phyloP scores from a whole-genome alignment of 2,329 filamentous ascomycete species.

The Aulographum hederae region DNA sequence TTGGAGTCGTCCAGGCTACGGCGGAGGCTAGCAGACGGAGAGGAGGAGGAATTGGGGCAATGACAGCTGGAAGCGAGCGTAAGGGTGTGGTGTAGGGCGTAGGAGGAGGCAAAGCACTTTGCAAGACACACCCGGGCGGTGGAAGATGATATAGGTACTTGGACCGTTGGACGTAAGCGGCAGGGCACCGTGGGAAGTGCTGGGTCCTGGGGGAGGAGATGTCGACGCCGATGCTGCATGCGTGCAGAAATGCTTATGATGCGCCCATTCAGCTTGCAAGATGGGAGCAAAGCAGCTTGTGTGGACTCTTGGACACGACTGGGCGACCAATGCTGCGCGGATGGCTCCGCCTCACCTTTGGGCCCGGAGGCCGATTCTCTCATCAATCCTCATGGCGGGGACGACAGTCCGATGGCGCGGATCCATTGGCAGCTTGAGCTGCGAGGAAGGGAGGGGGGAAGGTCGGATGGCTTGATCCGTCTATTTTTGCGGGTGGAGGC shows the following conservation, averaged over 20 bases:
- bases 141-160: not conserved
- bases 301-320: not conserved
- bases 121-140: not conserved
- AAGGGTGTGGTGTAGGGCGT: not conserved
- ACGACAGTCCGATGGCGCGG: not conserved
- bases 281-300: too few species aligned
- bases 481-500: not conserved
- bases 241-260: not conserved
- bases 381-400: too few species aligned
- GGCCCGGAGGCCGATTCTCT: not conserved
- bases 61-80: not conserved
- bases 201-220: not conserved
- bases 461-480: not conserved
- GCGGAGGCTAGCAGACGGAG: not conserved
- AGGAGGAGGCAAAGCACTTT: not conserved
- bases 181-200: not conserved
- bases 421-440: not conserved
- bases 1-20: not conserved
- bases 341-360: not conserved
- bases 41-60: not conserved
- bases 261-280: not conserved
- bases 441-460: not conserved
- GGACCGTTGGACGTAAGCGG: not conserved
- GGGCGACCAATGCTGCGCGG: not conserved
- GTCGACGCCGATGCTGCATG: not conserved